These are phyloP conservation scores for Friedmanniomyces endolithicus DNA, from an alignment of 495 filamentous ascomycete species.

Conservation along the genomic window DNA sequence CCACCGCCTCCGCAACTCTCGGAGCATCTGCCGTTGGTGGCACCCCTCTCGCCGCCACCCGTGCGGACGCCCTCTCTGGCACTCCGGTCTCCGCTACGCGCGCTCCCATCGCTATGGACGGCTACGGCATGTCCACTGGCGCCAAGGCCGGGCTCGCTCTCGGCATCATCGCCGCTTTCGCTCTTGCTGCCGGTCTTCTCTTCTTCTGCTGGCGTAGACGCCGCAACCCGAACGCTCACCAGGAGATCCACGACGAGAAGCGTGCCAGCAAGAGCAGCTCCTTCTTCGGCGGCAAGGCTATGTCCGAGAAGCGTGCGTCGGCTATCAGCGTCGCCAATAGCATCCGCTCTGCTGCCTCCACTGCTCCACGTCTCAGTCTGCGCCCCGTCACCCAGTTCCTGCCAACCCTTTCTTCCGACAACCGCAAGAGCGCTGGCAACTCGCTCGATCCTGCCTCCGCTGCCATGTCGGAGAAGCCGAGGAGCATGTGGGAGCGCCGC, in stretches of 20 bases:
- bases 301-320: slow-evolving; percentile 17
- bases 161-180: slow-evolving; percentile 56
- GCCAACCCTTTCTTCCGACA: slow-evolving; percentile 40
- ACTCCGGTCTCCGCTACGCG: slow-evolving; percentile 2
- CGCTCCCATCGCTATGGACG: slow-evolving; percentile 4
- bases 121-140: slow-evolving; percentile 45
- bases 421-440: slow-evolving; percentile 32
- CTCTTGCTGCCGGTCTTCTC: slow-evolving; percentile 46
- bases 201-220: slow-evolving; percentile 55
- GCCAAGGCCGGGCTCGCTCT: slow-evolving; percentile 77
- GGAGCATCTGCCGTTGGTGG: neutral
- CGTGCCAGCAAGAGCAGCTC: slow-evolving; percentile 33
- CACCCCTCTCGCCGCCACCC: neutral
- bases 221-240: slow-evolving; percentile 42
- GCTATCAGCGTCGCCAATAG: slow-evolving; percentile 26
- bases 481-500: slow-evolving; percentile 34
- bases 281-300: slow-evolving; percentile 20
- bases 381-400: slow-evolving; percentile 81
- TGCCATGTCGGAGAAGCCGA: slow-evolving; percentile 23
- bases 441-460: slow-evolving; percentile 3
- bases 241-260: slow-evolving; percentile 42
- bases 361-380: slow-evolving; percentile 66
- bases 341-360: slow-evolving; percentile 36
- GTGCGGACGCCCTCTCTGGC: neutral
- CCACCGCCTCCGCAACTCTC: neutral